A percentile compares a stretch with the other conserved stretches of the same genome.
phyloP scores from a whole-genome alignment of 2,329 filamentous ascomycete species.

The Arthrinium puccinioides region DNA sequence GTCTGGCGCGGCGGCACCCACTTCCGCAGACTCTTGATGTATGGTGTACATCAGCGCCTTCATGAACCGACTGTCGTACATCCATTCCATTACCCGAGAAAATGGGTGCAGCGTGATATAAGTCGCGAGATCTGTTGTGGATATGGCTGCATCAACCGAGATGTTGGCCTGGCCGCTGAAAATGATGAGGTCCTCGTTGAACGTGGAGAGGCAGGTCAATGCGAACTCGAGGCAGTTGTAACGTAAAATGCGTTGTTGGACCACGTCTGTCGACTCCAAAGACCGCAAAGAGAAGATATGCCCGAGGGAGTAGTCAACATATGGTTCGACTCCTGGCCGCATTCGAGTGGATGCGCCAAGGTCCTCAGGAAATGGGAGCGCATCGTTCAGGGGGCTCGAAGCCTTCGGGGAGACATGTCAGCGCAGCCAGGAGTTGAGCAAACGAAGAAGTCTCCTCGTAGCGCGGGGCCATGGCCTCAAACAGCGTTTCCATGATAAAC shows the following conservation, averaged over 20 bases:
- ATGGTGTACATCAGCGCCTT: constrained; percentile 70
- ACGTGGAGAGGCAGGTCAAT: constrained; percentile 68
- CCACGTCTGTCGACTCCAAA: constrained; percentile 56
- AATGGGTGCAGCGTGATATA: constrained; percentile 92
- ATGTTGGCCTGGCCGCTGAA: constrained; percentile 75
- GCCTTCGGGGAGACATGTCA: constrained; percentile 60
- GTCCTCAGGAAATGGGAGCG: constrained; percentile 78
- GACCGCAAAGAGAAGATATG: constrained; percentile 64
- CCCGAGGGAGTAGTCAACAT: constrained; percentile 84
- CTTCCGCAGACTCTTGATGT: constrained; percentile 65
- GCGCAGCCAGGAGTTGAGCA: constrained; percentile 64
- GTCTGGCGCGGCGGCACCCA: constrained; percentile 65
- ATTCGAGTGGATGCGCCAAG: constrained; percentile 68
- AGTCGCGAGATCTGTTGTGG: constrained; percentile 63
- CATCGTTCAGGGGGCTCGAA: constrained; percentile 61
- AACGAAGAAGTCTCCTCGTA: constrained; percentile 86
- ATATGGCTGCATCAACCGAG: constrained; percentile 67
- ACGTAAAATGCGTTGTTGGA: constrained; percentile 66
- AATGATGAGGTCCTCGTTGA: constrained; percentile 89
- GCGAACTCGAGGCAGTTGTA: constrained; percentile 82
- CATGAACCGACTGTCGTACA: constrained; percentile 89
- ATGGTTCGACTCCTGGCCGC: constrained; percentile 81
- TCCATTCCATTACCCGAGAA: constrained; percentile 92
- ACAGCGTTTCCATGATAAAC: constrained; percentile 52
- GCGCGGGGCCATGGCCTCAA: constrained; percentile 66